Conservation (phyloP, 2,329 filamentous ascomycete genomes). For the Neonectria hederae region DNA sequence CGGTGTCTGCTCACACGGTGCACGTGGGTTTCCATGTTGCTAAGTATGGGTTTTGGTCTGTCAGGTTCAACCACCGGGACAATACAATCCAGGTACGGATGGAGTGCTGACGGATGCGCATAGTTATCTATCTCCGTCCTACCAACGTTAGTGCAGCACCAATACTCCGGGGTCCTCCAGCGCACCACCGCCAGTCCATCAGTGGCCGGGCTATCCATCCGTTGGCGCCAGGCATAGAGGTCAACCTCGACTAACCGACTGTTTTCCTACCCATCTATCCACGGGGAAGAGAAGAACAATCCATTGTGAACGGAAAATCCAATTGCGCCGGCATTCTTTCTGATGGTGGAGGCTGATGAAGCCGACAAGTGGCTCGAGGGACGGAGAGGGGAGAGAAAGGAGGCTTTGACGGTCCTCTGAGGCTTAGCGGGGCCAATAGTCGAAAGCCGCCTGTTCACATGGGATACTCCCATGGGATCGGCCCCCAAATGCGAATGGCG, state of each 20-base stretch:
- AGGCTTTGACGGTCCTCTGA: conserved; percentile 8
- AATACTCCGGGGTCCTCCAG: not conserved
- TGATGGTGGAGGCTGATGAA: not conserved
- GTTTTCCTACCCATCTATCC: not conserved
- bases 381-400: not conserved
- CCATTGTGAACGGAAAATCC: too few relatives aligned
- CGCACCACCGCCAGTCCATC: not conserved
- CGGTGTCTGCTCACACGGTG: not conserved
- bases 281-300: not conserved
- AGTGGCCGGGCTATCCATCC: not conserved
- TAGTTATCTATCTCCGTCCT: not conserved
- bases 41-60: not conserved
- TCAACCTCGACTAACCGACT: not conserved
- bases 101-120: not conserved
- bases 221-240: not conserved
- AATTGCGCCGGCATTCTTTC: not conserved
- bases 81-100: not conserved
- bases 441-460: conserved; percentile 11
- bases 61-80: too few relatives aligned
- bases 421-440: conserved; percentile 10
- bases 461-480: not conserved
- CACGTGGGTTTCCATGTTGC: not conserved
- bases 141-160: not conserved
- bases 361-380: not conserved
- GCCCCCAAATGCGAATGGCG: not conserved